Evolutionary conservation across 2,329 filamentous ascomycete species (phyloP), one percentile per base, ranked within the genome.

Genomic region (Colletotrichum kahawae): DNA sequence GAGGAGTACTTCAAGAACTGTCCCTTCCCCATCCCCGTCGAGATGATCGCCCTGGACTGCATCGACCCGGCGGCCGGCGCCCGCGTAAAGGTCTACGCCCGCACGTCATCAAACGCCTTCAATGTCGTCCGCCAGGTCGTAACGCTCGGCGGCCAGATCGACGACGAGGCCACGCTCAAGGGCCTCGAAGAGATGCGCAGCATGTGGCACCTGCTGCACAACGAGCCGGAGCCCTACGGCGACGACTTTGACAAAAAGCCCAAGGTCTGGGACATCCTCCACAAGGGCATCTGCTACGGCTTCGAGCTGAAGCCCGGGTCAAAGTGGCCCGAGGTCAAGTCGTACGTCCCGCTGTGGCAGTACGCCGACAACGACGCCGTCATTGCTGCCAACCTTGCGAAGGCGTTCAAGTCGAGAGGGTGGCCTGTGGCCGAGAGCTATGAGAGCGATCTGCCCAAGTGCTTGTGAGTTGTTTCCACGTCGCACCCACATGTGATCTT

Each of bases 31-130:
- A 77, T 80, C 1, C 75, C 79, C 10, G 77, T 81, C 8, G 79
- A 78, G 57, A 77, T 81, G 36, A 78, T 81, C 7, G 78, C 79
- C n/a, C 77, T 81, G 21, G 79, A 81, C 64, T 80, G 79, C 43
- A 56, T 80, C n/a, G 76, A 71, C 31, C 79, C 79, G 5, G 76
- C 79, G 18, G 75, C 76, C 29, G 79, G 79, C 2, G 80, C 80
- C 12, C 68, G 80, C 59, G 76, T 79, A 62, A 81, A 81, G 71
- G 64, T 81, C n/a, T 81, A 81, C 64, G 79, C 77, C 14, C 77
- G 77, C 8, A 77, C 79, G 10, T 77, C 77, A 43, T 74, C 70
- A 29, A 81, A 81, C 27, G 77, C 78, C 16, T 80, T 79, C 75
- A 69, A 75, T 34, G 75, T 77, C 7, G 78, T 81, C 27, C 70